These are phyloP conservation scores for Dipteronia dyeriana DNA, from an alignment of 345 rosid genomes.

Conservation along the genomic window DNA sequence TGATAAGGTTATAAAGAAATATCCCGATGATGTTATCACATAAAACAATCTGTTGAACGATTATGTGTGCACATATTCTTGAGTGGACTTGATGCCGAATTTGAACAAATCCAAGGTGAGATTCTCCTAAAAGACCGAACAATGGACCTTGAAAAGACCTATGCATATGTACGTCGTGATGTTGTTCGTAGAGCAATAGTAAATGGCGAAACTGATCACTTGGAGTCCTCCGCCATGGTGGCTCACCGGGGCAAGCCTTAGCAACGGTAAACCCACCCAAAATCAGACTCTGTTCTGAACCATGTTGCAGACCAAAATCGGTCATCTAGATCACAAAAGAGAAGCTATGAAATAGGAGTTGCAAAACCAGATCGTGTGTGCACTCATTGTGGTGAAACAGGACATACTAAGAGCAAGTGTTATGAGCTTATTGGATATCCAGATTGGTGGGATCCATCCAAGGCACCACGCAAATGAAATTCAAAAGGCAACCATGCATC, in stretches of 20 bases:
- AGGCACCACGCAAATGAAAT: neutral
- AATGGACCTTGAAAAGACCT: neutral
- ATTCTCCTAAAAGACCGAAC: neutral
- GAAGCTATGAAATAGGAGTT: no score
- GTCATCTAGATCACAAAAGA: neutral
- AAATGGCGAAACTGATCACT: neutral
- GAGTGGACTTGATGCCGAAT: conserved; percentile 3
- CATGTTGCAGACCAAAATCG: neutral
- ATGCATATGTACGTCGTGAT: neutral
- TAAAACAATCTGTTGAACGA: neutral
- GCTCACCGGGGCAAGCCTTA: neutral
- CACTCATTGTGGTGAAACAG: neutral
- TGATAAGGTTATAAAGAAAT: conserved; percentile 14
- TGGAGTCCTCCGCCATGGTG: neutral
- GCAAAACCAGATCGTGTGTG: no score
- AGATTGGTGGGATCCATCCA: neutral
- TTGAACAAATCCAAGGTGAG: neutral
- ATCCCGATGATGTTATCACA: conserved; percentile 2
- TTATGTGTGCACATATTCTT: neutral
- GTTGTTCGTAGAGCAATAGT: neutral
- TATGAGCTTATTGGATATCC: conserved; percentile 9
- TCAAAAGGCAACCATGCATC: neutral
- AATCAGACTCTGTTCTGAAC: neutral
- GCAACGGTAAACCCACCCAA: neutral
- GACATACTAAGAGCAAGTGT: neutral